A percentile compares a stretch with the other conserved stretches of the same genome.
phyloP scores from a whole-genome alignment of 768 basidiomycete species.

The Lyophyllum decastes region DNA sequence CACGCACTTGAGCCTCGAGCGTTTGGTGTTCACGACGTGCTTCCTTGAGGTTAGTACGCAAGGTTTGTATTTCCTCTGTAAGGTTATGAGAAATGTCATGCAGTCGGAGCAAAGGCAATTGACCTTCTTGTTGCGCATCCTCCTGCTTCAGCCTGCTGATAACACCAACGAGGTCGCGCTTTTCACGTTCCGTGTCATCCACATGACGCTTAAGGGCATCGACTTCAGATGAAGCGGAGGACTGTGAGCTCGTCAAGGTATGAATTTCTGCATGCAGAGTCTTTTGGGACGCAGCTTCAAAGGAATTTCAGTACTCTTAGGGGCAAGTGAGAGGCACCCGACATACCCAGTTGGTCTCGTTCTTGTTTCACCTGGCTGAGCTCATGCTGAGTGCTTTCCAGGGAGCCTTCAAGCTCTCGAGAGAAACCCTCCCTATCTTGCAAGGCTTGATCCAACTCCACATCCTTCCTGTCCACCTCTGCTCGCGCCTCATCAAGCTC shows the following conservation, averaged over 20 bases:
- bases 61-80: slow-evolving; percentile 69
- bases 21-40: slow-evolving; percentile 72
- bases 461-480: slow-evolving; percentile 67
- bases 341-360: slow-evolving; percentile 63
- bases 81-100: slow-evolving; percentile 11
- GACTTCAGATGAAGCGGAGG: slow-evolving; percentile 62
- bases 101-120: slow-evolving; percentile 18
- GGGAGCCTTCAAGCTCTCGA: slow-evolving; percentile 54
- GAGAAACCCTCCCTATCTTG: slow-evolving; percentile 72
- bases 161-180: slow-evolving; percentile 83
- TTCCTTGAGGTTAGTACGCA: slow-evolving; percentile 71
- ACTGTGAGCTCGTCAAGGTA: slow-evolving; percentile 56
- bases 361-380: slow-evolving; percentile 57
- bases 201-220: slow-evolving; percentile 59
- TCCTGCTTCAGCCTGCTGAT: slow-evolving; percentile 85
- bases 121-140: slow-evolving; percentile 72
- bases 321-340: slow-evolving; percentile 2
- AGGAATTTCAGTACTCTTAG: slow-evolving; percentile 20
- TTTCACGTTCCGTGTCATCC: slow-evolving; percentile 85
- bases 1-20: slow-evolving; percentile 68
- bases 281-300: slow-evolving; percentile 44
- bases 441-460: slow-evolving; percentile 83
- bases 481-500: slow-evolving; percentile 75
- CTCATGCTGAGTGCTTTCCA: slow-evolving; percentile 58
- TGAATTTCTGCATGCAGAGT: slow-evolving; percentile 58